Evolutionary conservation across 768 basidiomycete species (phyloP), one percentile per base, ranked within the genome.

Genomic region (Suillus subluteus): DNA sequence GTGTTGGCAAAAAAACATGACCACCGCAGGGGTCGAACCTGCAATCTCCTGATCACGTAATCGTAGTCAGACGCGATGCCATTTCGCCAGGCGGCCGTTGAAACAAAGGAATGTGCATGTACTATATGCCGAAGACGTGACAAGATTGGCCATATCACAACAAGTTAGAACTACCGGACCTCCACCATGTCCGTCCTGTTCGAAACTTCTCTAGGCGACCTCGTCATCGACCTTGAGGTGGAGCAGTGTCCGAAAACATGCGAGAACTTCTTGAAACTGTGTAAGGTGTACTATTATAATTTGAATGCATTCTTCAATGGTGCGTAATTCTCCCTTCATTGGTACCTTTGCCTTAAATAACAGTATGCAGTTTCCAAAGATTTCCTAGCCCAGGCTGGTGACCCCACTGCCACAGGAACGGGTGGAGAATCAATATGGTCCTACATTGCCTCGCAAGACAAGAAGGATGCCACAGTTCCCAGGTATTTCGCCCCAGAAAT

Each of bases 231-330:
- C 79, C 84, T 99, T 50, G 95, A 98, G 77, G 90, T 93, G 37
- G 94, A 96, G 9, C 82, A 83, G 46, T 98, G 96, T 79, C 98
- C 98, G 2, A 90, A 87, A 78, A 93, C 90, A 62, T 96, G 92
- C 80, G 89, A 94, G 78, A 99, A 99, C 83, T 99, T 99, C 74
- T 86, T 99, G 65, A 99, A 99, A 78, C 83, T 99, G 65, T 98
- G 96, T 82, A 99, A 98, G 82, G 84, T 94, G 66, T 98, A 98
- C 76, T 97, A 97, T 77, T 99, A 97, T 83, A 97, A 96, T 76
- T 80, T 98, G 68, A 95, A 96, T 76, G 95, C 95, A 0, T 99
- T 99, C 82, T 99, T 99, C 86, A 98, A 99, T 80, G 95, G 96
- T 96, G 67, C 65, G 91, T 81, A 32, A 21, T 55, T 7, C 59